Evolutionary conservation across 1,284 basidiomycete species (phyloP).

Genomic region (Neolentinus lepideus): DNA sequence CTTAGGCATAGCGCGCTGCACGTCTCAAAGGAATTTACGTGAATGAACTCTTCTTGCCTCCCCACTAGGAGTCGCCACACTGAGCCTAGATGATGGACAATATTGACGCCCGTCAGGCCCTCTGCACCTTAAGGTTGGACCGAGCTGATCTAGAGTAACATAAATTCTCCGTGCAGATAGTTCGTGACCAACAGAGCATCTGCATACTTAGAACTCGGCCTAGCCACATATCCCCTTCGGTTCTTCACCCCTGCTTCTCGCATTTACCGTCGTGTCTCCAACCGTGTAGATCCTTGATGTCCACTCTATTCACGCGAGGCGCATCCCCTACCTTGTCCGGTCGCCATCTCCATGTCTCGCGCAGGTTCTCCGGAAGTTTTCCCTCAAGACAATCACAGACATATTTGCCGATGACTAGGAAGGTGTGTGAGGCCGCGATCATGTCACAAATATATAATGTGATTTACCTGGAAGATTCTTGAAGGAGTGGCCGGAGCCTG

Average conservation of each 20-base stretch:
- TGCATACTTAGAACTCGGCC: no score
- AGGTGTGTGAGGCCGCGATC: neutral
- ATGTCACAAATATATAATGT: neutral
- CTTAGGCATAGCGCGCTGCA: no score
- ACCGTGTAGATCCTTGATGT: conserved; percentile 1
- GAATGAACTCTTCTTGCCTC: no score
- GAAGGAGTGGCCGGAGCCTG: neutral
- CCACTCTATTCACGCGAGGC: neutral
- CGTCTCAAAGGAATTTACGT: no score
- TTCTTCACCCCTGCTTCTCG: neutral
- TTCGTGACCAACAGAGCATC: no score
- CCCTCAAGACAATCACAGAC: neutral
- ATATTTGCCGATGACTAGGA: conserved; percentile 1
- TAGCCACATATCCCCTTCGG: no score
- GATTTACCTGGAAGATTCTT: conserved; percentile 1
- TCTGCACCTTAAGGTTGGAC: no score
- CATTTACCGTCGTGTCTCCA: conserved; percentile 1
- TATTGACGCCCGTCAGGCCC: no score
- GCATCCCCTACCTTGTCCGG: neutral
- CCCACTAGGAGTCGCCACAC: no score
- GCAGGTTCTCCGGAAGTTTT: neutral
- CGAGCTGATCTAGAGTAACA: no score
- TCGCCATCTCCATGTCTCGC: conserved; percentile 2
- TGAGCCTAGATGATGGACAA: no score
- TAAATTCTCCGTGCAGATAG: no score